Base-by-base conservation (phyloP, 805 yeast species). In the Ogataea kodamae region DNA sequence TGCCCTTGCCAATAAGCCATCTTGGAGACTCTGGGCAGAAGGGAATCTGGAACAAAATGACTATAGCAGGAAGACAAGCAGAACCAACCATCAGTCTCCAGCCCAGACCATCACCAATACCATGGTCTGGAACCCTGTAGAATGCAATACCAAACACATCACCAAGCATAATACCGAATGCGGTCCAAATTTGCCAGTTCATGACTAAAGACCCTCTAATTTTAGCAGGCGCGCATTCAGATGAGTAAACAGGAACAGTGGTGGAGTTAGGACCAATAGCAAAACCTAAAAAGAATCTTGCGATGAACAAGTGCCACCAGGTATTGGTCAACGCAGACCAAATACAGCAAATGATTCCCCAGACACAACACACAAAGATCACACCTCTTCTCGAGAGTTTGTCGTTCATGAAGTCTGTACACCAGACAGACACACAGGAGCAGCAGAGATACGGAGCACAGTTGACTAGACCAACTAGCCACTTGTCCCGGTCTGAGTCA, bases 381-480 rank as follows among this genome's bases (percentile, higher is more conserved):
- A 78, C 75, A 67, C 78, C 73, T 52, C 75, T 77, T 59, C 89
- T 70, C 5, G 86, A 84, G 41, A 74, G 64, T 38, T 49, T 57
- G 32, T 65, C 64, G 56, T 81, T 80, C 51, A 72, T 59, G 47
- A 64, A 68, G 51, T 80, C 85, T 3, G 84, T 69, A 33, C 74
- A 55, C 80, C 86, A 78, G 51, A 84, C 74, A 3, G 81, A 68
- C 33, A 81, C 59, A 22, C 65, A 55, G 1, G 82, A 65, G 49
- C 83, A 74, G 48, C 81, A 76, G 37, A 81, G 55, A 54, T 81
- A 81, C 3, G 88, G 89, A 5, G 85, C 76, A 49, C 81, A 77
- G 52, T 79, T 81, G 31, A 79, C 70, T 39, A 81, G 64, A 28
- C 87, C 87, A 48, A 70, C 67, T 11, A 75, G 54, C 72, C 81